Evolutionary conservation across 2,329 filamentous ascomycete genomes (phyloP), one percentile per base, ranked within the genome.

Genomic region (Xylariaceae sp.): DNA sequence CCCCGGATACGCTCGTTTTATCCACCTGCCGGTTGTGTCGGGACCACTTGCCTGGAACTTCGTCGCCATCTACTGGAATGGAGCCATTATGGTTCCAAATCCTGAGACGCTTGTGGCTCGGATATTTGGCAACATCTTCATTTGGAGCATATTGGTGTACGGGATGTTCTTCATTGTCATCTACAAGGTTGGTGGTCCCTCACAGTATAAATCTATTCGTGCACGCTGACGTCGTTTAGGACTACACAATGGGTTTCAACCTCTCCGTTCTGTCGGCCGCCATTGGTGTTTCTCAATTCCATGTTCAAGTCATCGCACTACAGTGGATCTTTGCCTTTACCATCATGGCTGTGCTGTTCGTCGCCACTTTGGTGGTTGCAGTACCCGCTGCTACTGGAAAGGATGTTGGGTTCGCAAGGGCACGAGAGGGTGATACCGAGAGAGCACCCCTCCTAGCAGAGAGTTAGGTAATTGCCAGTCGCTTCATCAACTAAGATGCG

Each of bases 291-390:
- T 82, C 84, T 11, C 92, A 96, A 71, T 86, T 95, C 74, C 76
- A 85, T 44, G 80, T 81, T 65, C 85, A 91, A 69, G 72, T 87
- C 54, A 79, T 95, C 61, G 89, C 90, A 6, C 78, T 96, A 60
- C 92, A 96, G 75, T 96, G 91, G 91, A 93, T 95, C 73, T 96
- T 96, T 70, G 89, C 91, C 27, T 94, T 95, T 67, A 78, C 85
- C 58, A 91, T 96, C 70, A 92, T 93, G 80, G 83, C 79, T 1
- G 69, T 89, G 21, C 81, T 95, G 47, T 88, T 94, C 69, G 70
- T 92, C 16, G 73, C 83, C 15, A 91, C 88, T 1, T 65, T 89
- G 2, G 72, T 81, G 13, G 77, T 91, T 46, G 87, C 83, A 2
- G 72, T 89, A 27, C 87, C 88, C 0, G 81, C 81, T 18, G 78